Conservation (phyloP, 2,329 filamentous ascomycete genomes). For the Elsinoe australis region DNA sequence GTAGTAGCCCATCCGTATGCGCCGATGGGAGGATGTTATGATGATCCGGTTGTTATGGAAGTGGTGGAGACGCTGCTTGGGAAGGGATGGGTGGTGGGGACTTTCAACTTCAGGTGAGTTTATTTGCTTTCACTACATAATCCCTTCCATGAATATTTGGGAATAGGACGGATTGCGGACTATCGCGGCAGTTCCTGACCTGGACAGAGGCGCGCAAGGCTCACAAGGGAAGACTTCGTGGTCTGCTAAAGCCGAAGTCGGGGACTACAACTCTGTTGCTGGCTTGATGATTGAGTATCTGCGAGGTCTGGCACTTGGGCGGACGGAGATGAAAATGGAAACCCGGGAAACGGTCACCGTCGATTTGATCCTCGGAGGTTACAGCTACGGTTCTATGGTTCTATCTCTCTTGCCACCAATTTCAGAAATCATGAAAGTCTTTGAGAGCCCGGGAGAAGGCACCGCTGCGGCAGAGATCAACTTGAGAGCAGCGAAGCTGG, state of each 20-base stretch:
- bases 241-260: constrained; percentile 71
- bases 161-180: background rate
- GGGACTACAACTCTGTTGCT: constrained; percentile 76
- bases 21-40: constrained; percentile 73
- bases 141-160: background rate
- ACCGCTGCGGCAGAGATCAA: constrained; percentile 62
- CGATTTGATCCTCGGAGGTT: constrained; percentile 61
- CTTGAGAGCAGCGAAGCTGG: constrained; percentile 60
- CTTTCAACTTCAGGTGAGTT: constrained; percentile 81
- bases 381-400: constrained; percentile 85
- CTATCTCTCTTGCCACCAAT: constrained; percentile 62
- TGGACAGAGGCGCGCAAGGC: constrained; percentile 60
- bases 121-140: background rate
- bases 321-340: background rate
- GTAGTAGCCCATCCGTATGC: constrained; percentile 88
- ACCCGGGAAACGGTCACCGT: constrained; percentile 20
- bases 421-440: constrained; percentile 49
- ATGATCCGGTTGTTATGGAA: constrained; percentile 70
- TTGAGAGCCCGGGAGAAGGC: constrained; percentile 46
- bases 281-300: constrained; percentile 72
- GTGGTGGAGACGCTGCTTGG: constrained; percentile 57
- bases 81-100: constrained; percentile 66
- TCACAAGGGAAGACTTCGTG: constrained; percentile 78
- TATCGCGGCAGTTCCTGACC: background rate
- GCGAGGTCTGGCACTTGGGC: background rate